A percentile compares a stretch with the other conserved stretches of the same genome.
Conservation (phyloP, 768 basidiomycete species). For the Tubosaeta sp. region DNA sequence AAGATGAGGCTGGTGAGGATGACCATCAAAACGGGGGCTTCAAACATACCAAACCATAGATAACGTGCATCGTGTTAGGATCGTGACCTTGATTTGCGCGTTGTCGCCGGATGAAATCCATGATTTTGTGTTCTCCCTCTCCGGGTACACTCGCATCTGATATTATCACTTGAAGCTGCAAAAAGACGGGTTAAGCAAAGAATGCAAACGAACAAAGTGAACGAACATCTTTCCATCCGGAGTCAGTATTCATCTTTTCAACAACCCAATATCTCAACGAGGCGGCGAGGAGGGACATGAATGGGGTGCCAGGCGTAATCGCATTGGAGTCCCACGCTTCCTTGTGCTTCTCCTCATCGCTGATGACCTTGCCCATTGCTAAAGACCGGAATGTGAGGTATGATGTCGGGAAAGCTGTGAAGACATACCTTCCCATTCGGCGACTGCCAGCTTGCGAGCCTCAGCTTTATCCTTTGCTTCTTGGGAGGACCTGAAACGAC, state of each 20-base stretch:
- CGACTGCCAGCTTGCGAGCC: constrained; percentile 75
- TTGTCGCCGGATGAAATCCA: constrained; percentile 95
- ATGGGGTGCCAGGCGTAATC: constrained; percentile 97
- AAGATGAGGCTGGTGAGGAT: constrained; percentile 3
- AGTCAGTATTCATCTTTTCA: constrained; percentile 90
- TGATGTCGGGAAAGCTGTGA: not conserved
- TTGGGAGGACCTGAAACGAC: constrained; percentile 92
- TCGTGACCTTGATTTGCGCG: constrained; percentile 85
- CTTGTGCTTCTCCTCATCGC: constrained; percentile 79
- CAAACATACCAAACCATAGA: constrained; percentile 83
- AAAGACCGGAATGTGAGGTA: not conserved
- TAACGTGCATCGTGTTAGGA: constrained; percentile 93
- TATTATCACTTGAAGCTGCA: constrained; percentile 88
- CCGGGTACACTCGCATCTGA: constrained; percentile 97
- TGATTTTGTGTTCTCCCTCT: constrained; percentile 99
- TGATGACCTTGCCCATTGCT: constrained; percentile 92
- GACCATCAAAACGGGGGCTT: not conserved
- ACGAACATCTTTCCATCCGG: constrained; percentile 89
- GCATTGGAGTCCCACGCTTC: constrained; percentile 97
- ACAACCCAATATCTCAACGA: constrained; percentile 96
- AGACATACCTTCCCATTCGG: constrained; percentile 75
- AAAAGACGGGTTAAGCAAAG: not conserved
- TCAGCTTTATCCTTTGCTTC: constrained; percentile 94
- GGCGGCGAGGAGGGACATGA: constrained; percentile 88
- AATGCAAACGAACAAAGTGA: not conserved